phyloP scores from a whole-genome alignment of 129 eudicot species.

The Glebionis coronaria region DNA sequence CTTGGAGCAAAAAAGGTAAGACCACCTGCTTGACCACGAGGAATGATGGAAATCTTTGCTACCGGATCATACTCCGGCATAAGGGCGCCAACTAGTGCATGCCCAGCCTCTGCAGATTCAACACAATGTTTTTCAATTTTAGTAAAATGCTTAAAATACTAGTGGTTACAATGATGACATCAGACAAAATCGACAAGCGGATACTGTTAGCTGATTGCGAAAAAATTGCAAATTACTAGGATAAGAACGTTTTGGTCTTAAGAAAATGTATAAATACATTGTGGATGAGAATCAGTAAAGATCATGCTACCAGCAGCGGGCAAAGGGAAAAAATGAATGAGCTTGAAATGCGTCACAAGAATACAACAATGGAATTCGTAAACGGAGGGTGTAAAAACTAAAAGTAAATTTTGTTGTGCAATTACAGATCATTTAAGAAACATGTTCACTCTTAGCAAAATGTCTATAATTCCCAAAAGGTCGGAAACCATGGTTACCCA shows the following conservation, averaged over 20 bases:
- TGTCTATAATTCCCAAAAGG: neutral
- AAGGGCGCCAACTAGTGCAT: conserved; percentile 96
- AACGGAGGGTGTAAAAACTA: neutral
- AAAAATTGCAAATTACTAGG: conserved; percentile 16
- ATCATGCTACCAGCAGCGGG: neutral
- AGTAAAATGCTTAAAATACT: conserved; percentile 16
- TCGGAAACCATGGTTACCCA: no score
- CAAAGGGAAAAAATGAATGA: neutral
- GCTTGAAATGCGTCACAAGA: neutral
- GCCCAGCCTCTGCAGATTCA: conserved; percentile 91
- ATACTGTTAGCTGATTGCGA: neutral
- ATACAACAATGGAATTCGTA: neutral
- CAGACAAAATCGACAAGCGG: neutral
- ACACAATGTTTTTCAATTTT: neutral
- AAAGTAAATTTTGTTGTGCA: conserved; percentile 1
- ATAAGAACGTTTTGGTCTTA: neutral
- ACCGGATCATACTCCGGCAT: conserved; percentile 99
- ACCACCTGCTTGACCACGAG: conserved; percentile 99
- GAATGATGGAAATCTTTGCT: conserved; percentile 95
- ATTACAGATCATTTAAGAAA: neutral
- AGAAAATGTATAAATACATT: neutral
- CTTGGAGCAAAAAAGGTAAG: conserved; percentile 97
- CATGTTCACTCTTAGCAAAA: neutral
- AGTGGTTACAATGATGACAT: neutral
- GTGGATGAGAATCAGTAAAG: neutral